Conservation (phyloP, 768 basidiomycete genomes). For the Hygrophorus russula region DNA sequence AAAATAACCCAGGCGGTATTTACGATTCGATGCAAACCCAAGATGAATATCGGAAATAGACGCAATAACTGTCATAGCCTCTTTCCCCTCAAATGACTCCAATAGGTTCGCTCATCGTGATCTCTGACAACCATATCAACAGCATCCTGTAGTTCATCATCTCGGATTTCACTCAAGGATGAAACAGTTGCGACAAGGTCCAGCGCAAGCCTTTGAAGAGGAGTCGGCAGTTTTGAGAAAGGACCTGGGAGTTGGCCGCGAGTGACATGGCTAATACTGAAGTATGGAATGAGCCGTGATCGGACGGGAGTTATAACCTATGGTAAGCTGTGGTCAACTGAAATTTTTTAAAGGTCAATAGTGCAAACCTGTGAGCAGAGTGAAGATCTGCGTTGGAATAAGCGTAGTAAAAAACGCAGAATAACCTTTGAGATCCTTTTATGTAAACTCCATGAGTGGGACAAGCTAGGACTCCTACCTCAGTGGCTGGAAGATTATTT, state of each 20-base stretch:
- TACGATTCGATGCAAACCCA: too few relatives aligned
- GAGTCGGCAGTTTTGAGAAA: constrained; percentile 50
- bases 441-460: constrained; percentile 5
- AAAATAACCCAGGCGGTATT: too few relatives aligned
- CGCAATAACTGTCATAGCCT: too few relatives aligned
- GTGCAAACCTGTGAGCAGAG: constrained; percentile 31
- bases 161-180: neutral
- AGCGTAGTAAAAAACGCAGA: constrained; percentile 50
- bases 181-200: constrained; percentile 40
- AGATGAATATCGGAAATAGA: too few relatives aligned
- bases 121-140: constrained; percentile 27
- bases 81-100: constrained; percentile 19
- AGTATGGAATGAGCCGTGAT: constrained; percentile 67
- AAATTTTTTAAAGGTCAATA: neutral
- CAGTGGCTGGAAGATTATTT: constrained; percentile 41
- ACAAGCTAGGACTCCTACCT: constrained; percentile 31
- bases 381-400: constrained; percentile 44
- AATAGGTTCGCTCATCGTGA: constrained; percentile 27
- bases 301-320: constrained; percentile 41
- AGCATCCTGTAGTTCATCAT: constrained; percentile 12
- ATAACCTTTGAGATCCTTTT: constrained; percentile 28
- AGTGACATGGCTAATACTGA: constrained; percentile 62
- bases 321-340: neutral
- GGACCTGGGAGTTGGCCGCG: constrained; percentile 72
- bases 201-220: constrained; percentile 47